Evolutionary conservation across 1,284 basidiomycete species (phyloP), one percentile per base, ranked within the genome.

Genomic region (Salmacisia buchloeana): DNA sequence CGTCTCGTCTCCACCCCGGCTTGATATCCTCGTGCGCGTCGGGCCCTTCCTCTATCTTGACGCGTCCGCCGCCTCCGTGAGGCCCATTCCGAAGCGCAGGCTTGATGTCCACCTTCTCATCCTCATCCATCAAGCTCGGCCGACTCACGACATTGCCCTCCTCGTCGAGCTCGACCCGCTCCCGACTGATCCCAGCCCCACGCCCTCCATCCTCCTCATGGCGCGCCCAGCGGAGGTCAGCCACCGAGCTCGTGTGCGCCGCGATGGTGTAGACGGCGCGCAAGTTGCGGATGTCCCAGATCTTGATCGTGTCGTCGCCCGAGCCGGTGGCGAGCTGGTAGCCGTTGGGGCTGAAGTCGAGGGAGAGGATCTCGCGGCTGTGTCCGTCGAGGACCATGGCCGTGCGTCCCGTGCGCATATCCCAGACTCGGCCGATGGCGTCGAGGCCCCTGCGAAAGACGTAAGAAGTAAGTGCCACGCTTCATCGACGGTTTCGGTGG

Each of bases 311-410:
- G 78, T 98, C 94, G 81, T 99, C 96, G 54, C 92, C 93, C 1
- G 92, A 89, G 25, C 94, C 94, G 0, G 94, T 96, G 6, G 93
- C 94, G 56, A 98, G 87, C 84, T 98, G 94, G 78, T 94, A 94
- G 58, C 93, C 93, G 73, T 96, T 98, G 6, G 94, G 93, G 23
- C 92, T 92, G 81, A 97, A 98, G 65, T 88, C 88, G 73, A 97
- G 89, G 1, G 90, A 84, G 64, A 93, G 89, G 66, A 99, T 94
- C 67, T 92, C 89, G 80, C 94, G 89, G 2, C 94, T 91, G 72
- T 99, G 96, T 0, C 96, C 96, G 71, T 97, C 94, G 21, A 99
- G 86, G 1, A 98, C 92, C 94, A 98, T 97, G 0, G 93, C 92
- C 1, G 94, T 96, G 74, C 91, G 84, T 0, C 96, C 96, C 5